Percentiles rank a stretch among this genome's conserved stretches.
These are phyloP conservation scores for Madurella mycetomatis DNA, from an alignment of 2,329 filamentous ascomycete species.

Conservation along the genomic window DNA sequence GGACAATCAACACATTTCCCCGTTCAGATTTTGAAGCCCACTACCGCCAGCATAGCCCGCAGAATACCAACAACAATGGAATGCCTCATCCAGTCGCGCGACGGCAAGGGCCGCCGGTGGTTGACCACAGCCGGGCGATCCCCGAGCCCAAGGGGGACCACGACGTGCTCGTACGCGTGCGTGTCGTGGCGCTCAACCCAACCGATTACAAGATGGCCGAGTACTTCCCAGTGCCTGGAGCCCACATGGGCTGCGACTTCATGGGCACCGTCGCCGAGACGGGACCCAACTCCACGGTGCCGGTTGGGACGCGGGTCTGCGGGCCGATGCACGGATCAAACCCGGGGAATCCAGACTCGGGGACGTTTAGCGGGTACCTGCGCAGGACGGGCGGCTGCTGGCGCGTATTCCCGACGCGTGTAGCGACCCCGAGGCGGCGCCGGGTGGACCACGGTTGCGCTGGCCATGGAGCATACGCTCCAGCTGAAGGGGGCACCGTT, in stretches of 20 bases:
- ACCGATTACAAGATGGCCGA: constrained; percentile 34
- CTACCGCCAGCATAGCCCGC: neutral
- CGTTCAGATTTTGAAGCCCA: too few relatives aligned
- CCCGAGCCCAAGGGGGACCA: neutral
- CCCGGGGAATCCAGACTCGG: neutral
- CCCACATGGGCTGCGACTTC: constrained; percentile 34
- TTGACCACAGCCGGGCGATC: neutral
- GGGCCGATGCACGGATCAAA: neutral
- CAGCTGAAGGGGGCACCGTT: neutral
- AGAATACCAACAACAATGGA: neutral
- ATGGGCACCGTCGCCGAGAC: constrained; percentile 31
- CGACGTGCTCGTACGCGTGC: neutral
- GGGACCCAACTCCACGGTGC: neutral
- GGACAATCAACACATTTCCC: too few relatives aligned
- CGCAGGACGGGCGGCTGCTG: neutral
- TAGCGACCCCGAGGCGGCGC: neutral
- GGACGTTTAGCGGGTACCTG: neutral
- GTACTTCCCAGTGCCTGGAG: constrained; percentile 26
- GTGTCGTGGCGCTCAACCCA: constrained; percentile 35
- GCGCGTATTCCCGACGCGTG: neutral
- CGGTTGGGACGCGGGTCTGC: neutral
- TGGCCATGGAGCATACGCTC: neutral
- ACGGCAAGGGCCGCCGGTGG: neutral
- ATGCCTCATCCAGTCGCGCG: neutral
- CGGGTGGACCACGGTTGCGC: neutral